These are phyloP conservation scores for Penicillium salamii DNA, from an alignment of 495 filamentous ascomycete species.

Conservation along the genomic window DNA sequence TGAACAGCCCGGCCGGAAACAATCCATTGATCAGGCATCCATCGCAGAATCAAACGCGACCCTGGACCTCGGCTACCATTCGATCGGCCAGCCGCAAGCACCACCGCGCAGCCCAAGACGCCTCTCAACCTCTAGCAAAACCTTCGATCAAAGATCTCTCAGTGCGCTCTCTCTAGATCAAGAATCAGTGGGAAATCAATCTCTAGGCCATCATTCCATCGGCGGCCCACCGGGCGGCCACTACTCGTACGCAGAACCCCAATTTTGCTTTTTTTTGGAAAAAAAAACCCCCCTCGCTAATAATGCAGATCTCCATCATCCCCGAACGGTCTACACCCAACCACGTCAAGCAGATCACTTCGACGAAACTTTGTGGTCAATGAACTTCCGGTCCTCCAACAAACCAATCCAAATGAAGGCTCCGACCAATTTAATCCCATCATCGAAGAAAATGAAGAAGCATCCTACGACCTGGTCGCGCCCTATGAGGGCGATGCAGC, in stretches of 20 bases:
- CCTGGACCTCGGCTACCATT: not conserved
- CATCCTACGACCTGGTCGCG: slow-evolving; percentile 32
- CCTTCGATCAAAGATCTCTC: not conserved
- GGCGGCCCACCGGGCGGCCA: not conserved
- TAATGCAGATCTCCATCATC: slow-evolving; percentile 3
- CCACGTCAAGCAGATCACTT: slow-evolving; percentile 22
- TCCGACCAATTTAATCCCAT: slow-evolving; percentile 30
- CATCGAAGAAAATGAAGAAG: slow-evolving; percentile 18
- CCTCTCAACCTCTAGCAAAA: not conserved
- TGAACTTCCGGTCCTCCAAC: slow-evolving; percentile 31
- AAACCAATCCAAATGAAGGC: slow-evolving; percentile 29
- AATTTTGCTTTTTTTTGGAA: too few species aligned
- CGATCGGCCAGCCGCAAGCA: not conserved
- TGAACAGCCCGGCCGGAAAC: not conserved
- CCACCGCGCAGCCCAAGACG: not conserved
- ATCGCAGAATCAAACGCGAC: not conserved
- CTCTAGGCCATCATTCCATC: slow-evolving; percentile 1
- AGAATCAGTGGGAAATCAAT: not conserved
- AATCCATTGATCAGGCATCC: not conserved
- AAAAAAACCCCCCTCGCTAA: not conserved
- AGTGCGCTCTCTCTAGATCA: not conserved
- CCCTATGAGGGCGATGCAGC: slow-evolving; percentile 20
- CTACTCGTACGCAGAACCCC: not conserved
- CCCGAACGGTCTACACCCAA: slow-evolving; percentile 10
- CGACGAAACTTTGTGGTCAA: slow-evolving; percentile 25